These are phyloP conservation scores for Cyclotella cryptica DNA, from an alignment of 108 stramenopile species.

Conservation along the genomic window DNA sequence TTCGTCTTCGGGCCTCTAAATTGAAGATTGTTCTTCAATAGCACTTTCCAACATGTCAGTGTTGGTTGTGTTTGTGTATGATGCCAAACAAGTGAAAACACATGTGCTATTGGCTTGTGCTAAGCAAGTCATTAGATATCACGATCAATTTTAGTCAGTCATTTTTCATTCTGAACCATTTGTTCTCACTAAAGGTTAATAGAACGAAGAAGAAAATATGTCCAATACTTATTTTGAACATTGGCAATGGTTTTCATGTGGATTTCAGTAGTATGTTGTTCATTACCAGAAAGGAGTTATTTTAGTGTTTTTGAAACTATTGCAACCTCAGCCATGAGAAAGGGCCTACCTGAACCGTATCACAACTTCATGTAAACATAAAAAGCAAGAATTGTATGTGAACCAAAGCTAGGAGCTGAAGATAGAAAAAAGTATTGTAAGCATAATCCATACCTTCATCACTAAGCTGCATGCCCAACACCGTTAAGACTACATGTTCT, in stretches of 20 bases:
- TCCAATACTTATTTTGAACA: conserved; percentile 21
- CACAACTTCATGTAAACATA: background rate
- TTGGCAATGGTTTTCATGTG: conserved; percentile 6
- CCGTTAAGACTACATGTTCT: conserved; percentile 31
- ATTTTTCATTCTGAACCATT: conserved; percentile 6
- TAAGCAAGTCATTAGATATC: conserved; percentile 2
- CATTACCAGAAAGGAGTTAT: conserved; percentile 2
- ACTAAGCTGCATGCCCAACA: conserved; percentile 29
- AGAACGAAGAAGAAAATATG: conserved; percentile 29
- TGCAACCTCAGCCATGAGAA: background rate
- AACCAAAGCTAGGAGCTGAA: background rate
- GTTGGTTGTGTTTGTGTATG: conserved; percentile 4
- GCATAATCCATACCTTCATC: conserved; percentile 22
- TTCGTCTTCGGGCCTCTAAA: conserved; percentile 21
- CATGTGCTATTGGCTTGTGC: conserved; percentile 22
- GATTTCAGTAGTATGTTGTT: conserved; percentile 24
- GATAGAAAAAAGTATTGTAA: background rate
- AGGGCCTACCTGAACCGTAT: conserved; percentile 26
- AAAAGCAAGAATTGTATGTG: background rate
- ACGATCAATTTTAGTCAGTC: conserved; percentile 7
- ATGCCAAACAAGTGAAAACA: conserved; percentile 18
- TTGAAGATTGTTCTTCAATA: conserved; percentile 19
- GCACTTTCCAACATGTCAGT: conserved; percentile 20
- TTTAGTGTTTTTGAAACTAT: background rate
- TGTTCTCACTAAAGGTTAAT: conserved; percentile 6